These are phyloP conservation scores for Neurospora sp. DNA, from an alignment of 495 filamentous ascomycete genomes.

Conservation along the genomic window DNA sequence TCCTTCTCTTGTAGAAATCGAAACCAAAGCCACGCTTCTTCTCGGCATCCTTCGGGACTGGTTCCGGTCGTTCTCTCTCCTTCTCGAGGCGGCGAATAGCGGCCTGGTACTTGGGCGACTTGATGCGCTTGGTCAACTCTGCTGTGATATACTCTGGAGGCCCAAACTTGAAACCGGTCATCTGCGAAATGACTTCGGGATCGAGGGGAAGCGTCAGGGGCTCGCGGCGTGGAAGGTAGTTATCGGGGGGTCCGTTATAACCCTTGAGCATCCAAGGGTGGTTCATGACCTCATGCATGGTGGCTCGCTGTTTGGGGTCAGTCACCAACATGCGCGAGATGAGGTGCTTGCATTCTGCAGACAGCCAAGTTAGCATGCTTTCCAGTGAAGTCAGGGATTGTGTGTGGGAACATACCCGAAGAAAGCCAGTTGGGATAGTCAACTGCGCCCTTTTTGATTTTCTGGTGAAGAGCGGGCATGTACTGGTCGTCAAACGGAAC, in stretches of 20 bases:
- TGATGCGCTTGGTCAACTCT: slow-evolving; percentile 73
- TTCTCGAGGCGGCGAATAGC: slow-evolving; percentile 53
- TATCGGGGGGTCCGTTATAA: slow-evolving; percentile 76
- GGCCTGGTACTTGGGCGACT: slow-evolving; percentile 84
- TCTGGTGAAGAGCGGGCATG: slow-evolving; percentile 96
- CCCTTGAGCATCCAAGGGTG: slow-evolving; percentile 98
- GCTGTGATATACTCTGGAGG: slow-evolving; percentile 67
- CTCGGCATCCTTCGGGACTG: slow-evolving; percentile 53
- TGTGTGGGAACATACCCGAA: slow-evolving; percentile 48
- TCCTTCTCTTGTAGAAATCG: slow-evolving; percentile 94
- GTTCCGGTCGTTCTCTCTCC: slow-evolving; percentile 52
- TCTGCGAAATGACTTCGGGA: slow-evolving; percentile 70
- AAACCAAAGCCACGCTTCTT: slow-evolving; percentile 83
- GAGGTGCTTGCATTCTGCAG: slow-evolving; percentile 79
- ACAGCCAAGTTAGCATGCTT: slow-evolving; percentile 18
- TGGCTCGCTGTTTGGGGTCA: slow-evolving; percentile 79
- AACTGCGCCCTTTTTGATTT: slow-evolving; percentile 95
- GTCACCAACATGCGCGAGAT: slow-evolving; percentile 96
- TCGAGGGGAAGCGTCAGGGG: slow-evolving; percentile 81
- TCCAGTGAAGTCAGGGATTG: neutral
- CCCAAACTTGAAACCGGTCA: slow-evolving; percentile 98
- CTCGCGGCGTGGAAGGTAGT: slow-evolving; percentile 74
- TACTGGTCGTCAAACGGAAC: slow-evolving; percentile 99
- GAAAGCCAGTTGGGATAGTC: slow-evolving; percentile 94
- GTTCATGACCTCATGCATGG: slow-evolving; percentile 82